Conservation (phyloP, 2,329 filamentous ascomycete species). For the Apiospora pterosperma region DNA sequence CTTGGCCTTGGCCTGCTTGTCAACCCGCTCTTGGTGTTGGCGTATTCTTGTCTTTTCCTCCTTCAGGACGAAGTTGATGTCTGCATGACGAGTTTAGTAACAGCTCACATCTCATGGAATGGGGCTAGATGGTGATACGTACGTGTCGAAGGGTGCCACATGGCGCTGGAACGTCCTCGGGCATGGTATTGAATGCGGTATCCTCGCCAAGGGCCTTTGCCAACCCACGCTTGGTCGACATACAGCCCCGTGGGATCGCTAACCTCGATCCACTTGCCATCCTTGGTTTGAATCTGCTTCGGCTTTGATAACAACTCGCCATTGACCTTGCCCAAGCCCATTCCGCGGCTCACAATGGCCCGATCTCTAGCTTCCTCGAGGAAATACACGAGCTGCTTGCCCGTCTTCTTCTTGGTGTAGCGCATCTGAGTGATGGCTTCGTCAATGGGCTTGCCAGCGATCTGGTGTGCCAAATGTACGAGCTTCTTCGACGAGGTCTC, state of each 20-base stretch:
- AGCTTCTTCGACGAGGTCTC: slow-evolving; percentile 93
- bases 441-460: slow-evolving; percentile 88
- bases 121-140: slow-evolving; percentile 36
- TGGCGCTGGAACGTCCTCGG: slow-evolving; percentile 64
- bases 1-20: slow-evolving; percentile 70
- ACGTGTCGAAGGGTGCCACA: slow-evolving; percentile 74
- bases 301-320: slow-evolving; percentile 38
- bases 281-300: slow-evolving; percentile 66
- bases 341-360: slow-evolving; percentile 76
- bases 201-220: slow-evolving; percentile 62
- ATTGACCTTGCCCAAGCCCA: slow-evolving; percentile 64
- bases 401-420: slow-evolving; percentile 91
- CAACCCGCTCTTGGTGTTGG: slow-evolving; percentile 72
- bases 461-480: slow-evolving; percentile 79
- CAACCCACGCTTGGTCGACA: slow-evolving; percentile 90
- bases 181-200: slow-evolving; percentile 68
- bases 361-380: slow-evolving; percentile 78
- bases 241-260: slow-evolving; percentile 79
- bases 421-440: slow-evolving; percentile 94
- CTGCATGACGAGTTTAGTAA: slow-evolving; percentile 39
- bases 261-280: slow-evolving; percentile 69
- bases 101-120: slow-evolving; percentile 8
- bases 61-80: slow-evolving; percentile 78
- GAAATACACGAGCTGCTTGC: slow-evolving; percentile 74
- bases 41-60: slow-evolving; percentile 89